A percentile compares a stretch with the other conserved stretches of the same genome.
Conservation (phyloP, 495 filamentous ascomycete species). For the Hypomontagnella submonticulosa region DNA sequence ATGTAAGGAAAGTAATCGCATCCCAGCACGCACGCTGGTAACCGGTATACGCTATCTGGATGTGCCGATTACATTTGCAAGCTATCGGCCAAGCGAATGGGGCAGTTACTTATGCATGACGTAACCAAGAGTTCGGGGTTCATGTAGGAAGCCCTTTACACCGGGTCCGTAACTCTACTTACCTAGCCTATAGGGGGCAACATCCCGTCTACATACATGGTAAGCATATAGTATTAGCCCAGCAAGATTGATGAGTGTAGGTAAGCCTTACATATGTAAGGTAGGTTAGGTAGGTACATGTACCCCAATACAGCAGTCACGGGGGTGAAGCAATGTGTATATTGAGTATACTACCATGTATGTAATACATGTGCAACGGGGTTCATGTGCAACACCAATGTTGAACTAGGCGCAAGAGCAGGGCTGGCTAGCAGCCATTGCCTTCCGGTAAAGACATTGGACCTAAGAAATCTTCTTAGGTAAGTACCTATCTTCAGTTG, state of each 20-base stretch:
- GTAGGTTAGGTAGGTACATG: slow-evolving; percentile 4
- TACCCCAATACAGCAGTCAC: slow-evolving; percentile 9
- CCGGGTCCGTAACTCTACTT: slow-evolving; percentile 18
- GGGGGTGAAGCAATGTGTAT: slow-evolving; percentile 17
- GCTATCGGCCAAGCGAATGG: slow-evolving; percentile 18
- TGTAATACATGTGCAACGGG: slow-evolving; percentile 15
- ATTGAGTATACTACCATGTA: slow-evolving; percentile 1
- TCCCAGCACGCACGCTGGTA: neutral
- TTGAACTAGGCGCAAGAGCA: no score
- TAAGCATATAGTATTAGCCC: slow-evolving; percentile 16
- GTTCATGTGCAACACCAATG: no score
- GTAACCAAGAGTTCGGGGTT: slow-evolving; percentile 22
- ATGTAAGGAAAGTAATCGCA: slow-evolving; percentile 6
- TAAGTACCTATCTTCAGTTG: slow-evolving; percentile 11
- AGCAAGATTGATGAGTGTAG: slow-evolving; percentile 18
- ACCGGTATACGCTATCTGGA: slow-evolving; percentile 32
- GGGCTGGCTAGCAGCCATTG: no score
- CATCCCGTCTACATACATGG: neutral
- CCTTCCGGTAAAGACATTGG: neutral
- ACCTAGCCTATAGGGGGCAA: slow-evolving; percentile 10
- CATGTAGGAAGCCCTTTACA: slow-evolving; percentile 23
- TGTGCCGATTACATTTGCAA: slow-evolving; percentile 14
- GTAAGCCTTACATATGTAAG: slow-evolving; percentile 31
- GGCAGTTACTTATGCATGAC: slow-evolving; percentile 29
- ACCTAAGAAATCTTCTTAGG: neutral